Conservation (phyloP, 257 asterid genomes). For the Anisodus acutangulus region DNA sequence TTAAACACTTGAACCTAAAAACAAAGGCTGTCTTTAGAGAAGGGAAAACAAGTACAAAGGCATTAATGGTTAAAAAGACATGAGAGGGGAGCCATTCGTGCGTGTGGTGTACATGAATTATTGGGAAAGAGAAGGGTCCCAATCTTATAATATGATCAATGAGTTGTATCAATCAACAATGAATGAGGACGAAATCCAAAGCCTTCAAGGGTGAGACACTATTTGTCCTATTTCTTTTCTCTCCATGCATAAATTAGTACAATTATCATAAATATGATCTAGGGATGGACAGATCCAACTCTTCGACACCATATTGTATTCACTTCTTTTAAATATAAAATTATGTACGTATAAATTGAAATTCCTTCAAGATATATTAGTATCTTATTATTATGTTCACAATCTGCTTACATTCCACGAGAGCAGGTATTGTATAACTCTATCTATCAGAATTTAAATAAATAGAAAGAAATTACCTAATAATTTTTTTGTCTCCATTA, state of each 20-base stretch:
- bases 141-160: background rate
- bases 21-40: background rate
- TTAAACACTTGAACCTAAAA: background rate
- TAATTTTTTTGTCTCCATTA: no score
- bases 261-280: background rate
- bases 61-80: slow-evolving; percentile 20
- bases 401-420: no score
- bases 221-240: background rate
- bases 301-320: background rate
- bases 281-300: background rate
- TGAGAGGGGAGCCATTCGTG: background rate
- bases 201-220: background rate
- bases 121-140: slow-evolving; percentile 11
- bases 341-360: background rate
- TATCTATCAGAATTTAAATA: no score
- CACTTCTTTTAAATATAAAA: background rate
- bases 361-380: background rate
- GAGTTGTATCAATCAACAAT: slow-evolving; percentile 17
- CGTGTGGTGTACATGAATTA: slow-evolving; percentile 33
- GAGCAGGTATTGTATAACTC: no score
- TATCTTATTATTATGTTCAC: background rate
- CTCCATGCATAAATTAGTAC: background rate
- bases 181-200: slow-evolving; percentile 10
- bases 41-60: background rate
- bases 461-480: no score